Base-by-base conservation (phyloP, 768 basidiomycete genomes). In the Termitomyces sp. region DNA sequence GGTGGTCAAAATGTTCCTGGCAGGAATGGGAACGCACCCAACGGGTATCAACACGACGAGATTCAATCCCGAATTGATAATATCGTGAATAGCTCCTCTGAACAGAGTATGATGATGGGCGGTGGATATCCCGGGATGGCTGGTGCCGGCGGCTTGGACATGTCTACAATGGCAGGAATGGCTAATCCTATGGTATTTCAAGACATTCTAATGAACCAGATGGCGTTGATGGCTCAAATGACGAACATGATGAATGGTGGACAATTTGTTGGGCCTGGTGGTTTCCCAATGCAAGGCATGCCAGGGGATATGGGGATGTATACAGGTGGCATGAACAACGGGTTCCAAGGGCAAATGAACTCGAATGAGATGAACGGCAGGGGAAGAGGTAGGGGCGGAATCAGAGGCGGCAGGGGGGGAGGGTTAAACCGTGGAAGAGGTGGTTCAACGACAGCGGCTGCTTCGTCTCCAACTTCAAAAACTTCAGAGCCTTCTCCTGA, bases 221-320 rank as follows among this genome's bases (percentile, higher is more conserved):
- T 92, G 89, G 88, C 91, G 28, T 79, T 95, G 66, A 94, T 95
- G 94, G 85, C 89, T 56, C 92, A 94, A 73, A 90, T 96, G 86
- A 88, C 93, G 82, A 90, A 87, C 30, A 87, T 92, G 70, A 78
- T 90, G 62, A 84, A 82, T 64, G 82, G 86, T 13, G 67, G 73
- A 9, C 84, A 83, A 65, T 83, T 82, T 72, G 77, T 74, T 48
- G 70, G 68, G 9, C 84, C 79, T 28, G 84, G 79, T 32, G 84
- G 80, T 20, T 84, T 84, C 52, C 84, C 84, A 3, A 80, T 84
- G 76, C 85, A 78, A 68, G 79, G 76, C 53, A 82, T 77, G 71
- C 79, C 73, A 13, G 77, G 73, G 13, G 84, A 85, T 58, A 79
- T 82, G 76, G 73, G 72, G 8, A 79, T 83, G 80, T 73, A 70